These are phyloP conservation scores for Crucihimalaya himalaica DNA, from an alignment of 345 rosid genomes.

Conservation along the genomic window DNA sequence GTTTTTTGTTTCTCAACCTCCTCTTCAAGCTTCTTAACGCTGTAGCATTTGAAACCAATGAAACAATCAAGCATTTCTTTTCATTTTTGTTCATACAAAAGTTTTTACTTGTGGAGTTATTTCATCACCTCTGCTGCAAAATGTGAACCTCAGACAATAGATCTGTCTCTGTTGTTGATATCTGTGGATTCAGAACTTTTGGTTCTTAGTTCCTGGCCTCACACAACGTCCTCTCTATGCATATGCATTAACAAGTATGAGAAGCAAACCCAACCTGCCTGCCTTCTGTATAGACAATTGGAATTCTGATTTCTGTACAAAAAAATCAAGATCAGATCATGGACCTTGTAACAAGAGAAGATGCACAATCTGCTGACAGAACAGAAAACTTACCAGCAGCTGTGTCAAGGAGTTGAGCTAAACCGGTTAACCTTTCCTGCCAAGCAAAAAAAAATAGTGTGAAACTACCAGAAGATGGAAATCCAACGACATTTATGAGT, in stretches of 20 bases:
- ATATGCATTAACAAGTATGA: slow-evolving; percentile 7
- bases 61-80: not conserved
- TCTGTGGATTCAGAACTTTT: slow-evolving; percentile 7
- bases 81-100: not conserved
- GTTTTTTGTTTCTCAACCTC: slow-evolving; percentile 13
- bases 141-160: not conserved
- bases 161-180: not conserved
- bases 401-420: not conserved
- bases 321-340: not conserved
- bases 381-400: slow-evolving; percentile 1
- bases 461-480: not conserved
- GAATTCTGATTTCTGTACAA: slow-evolving; percentile 2
- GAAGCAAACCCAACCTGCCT: slow-evolving; percentile 18
- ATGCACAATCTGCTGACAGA: not conserved
- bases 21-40: slow-evolving; percentile 10
- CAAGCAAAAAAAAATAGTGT: not conserved
- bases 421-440: not conserved
- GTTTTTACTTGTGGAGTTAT: not conserved
- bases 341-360: not conserved
- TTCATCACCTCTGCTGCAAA: slow-evolving; percentile 1
- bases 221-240: slow-evolving; percentile 7
- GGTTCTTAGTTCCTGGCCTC: not conserved
- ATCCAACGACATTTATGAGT: not conserved
- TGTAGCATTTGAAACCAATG: slow-evolving; percentile 7
- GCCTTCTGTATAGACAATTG: not conserved